Percentiles rank a stretch among this genome's conserved stretches.
Evolutionary conservation across 1,284 basidiomycete genomes (phyloP).

Genomic region (Rhizopogon parksii): DNA sequence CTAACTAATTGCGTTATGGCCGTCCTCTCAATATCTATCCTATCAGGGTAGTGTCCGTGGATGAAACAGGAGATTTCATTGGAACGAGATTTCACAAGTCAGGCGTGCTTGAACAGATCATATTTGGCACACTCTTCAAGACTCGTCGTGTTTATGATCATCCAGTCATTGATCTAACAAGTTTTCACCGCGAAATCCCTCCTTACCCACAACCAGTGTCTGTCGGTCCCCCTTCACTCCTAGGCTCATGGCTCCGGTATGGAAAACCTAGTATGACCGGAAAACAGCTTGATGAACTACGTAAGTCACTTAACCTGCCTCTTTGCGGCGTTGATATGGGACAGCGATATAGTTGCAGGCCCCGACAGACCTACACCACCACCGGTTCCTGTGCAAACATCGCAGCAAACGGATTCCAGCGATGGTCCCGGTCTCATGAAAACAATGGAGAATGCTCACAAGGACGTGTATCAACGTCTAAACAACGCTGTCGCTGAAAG

Average conservation of each 20-base stretch:
- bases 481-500: conserved; percentile 53
- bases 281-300: conserved; percentile 49
- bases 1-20: neutral
- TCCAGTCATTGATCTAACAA: conserved; percentile 45
- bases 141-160: conserved; percentile 42
- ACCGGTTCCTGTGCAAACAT: neutral
- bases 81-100: conserved; percentile 29
- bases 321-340: conserved; percentile 3
- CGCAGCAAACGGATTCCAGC: neutral
- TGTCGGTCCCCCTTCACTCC: conserved; percentile 46
- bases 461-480: conserved; percentile 40
- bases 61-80: conserved; percentile 55
- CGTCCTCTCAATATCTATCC: conserved; percentile 1
- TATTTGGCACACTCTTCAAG: conserved; percentile 54
- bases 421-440: conserved; percentile 13
- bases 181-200: conserved; percentile 37
- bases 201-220: conserved; percentile 55
- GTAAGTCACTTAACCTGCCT: conserved; percentile 26
- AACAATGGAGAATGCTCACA: conserved; percentile 36
- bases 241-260: conserved; percentile 49
- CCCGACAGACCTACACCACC: conserved; percentile 46
- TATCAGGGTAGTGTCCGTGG: conserved; percentile 41
- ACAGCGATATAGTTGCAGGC: conserved; percentile 45
- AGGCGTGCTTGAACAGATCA: conserved; percentile 32
- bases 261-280: conserved; percentile 40